These are phyloP conservation scores for Flueggea neowawraea DNA, from an alignment of 441 rosid genomes.

Conservation along the genomic window DNA sequence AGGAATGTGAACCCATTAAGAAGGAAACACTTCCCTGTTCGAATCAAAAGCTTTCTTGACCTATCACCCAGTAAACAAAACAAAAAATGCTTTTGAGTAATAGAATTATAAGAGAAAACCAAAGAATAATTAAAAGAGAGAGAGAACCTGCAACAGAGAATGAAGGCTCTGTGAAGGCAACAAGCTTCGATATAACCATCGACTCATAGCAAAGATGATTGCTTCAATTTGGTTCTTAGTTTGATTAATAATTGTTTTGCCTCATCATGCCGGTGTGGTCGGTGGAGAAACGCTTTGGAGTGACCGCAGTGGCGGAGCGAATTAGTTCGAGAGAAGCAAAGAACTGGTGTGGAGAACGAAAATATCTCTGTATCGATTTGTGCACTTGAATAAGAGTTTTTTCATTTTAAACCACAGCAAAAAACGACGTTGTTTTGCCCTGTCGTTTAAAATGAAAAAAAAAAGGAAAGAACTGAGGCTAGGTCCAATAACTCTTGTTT, in stretches of 20 bases:
- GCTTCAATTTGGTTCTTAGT: conserved; percentile 41
- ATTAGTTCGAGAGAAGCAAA: too few species aligned
- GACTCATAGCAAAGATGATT: conserved; percentile 57
- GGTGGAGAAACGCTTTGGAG: too few species aligned
- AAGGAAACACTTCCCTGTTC: conserved; percentile 96
- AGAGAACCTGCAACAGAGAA: conserved; percentile 64
- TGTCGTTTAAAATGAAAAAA: too few species aligned
- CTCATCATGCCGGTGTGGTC: conserved; percentile 11
- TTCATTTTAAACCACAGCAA: too few species aligned
- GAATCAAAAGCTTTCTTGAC: conserved; percentile 70
- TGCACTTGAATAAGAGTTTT: too few species aligned
- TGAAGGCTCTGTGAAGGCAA: conserved; percentile 77
- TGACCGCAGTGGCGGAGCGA: too few species aligned
- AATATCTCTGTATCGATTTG: too few species aligned
- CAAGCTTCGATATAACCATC: conserved; percentile 88
- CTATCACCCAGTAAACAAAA: conserved; percentile 31
- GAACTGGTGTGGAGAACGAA: too few species aligned
- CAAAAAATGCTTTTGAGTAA: neutral
- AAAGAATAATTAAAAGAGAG: neutral
- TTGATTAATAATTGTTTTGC: conserved; percentile 20
- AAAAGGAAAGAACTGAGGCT: too few species aligned
- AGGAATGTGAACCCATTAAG: conserved; percentile 88
- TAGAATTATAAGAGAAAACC: too few species aligned
- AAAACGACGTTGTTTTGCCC: too few species aligned
- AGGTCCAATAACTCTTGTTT: conserved; percentile 1